These are phyloP conservation scores for Symbiotaphrina buchneri DNA, from an alignment of 495 filamentous ascomycete genomes.

Conservation along the genomic window DNA sequence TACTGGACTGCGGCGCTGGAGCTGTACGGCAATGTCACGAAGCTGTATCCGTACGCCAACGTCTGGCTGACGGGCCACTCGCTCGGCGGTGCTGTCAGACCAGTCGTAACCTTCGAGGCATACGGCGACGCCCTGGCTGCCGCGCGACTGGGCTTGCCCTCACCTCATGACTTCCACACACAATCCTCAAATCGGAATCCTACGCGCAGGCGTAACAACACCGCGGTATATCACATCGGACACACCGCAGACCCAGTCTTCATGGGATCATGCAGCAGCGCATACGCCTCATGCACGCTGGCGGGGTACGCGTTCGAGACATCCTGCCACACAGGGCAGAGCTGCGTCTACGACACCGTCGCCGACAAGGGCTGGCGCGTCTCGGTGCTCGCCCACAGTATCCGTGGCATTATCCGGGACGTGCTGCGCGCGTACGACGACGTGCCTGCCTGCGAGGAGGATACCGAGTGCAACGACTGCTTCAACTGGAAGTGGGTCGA, in stretches of 20 bases:
- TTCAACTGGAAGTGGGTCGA: constrained; percentile 83
- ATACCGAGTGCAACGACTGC: constrained; percentile 70
- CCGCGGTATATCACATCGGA: constrained; percentile 79
- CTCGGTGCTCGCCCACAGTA: constrained; percentile 65
- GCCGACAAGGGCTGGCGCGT: constrained; percentile 77
- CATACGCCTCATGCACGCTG: constrained; percentile 71
- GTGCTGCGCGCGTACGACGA: constrained; percentile 62
- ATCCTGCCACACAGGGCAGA: constrained; percentile 66
- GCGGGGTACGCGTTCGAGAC: constrained; percentile 91
- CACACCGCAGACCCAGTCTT: constrained; percentile 91
- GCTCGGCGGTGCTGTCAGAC: constrained; percentile 74
- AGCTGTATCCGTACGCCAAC: constrained; percentile 63
- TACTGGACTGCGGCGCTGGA: constrained; percentile 78
- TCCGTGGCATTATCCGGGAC: constrained; percentile 61
- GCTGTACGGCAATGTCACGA: constrained; percentile 79
- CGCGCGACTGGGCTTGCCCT: constrained; percentile 62
- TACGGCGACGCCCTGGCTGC: constrained; percentile 77
- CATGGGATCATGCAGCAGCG: constrained; percentile 82
- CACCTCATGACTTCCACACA: constrained; percentile 46
- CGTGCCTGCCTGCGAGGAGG: constrained; percentile 51
- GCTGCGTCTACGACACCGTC: constrained; percentile 84
- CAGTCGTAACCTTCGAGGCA: constrained; percentile 75
- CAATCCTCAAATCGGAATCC: no score
- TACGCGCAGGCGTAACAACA: constrained; percentile 44
- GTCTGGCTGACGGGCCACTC: constrained; percentile 85